Evolutionary conservation across 257 asterid genomes (phyloP).

Genomic region (Solanum medicagineum): DNA sequence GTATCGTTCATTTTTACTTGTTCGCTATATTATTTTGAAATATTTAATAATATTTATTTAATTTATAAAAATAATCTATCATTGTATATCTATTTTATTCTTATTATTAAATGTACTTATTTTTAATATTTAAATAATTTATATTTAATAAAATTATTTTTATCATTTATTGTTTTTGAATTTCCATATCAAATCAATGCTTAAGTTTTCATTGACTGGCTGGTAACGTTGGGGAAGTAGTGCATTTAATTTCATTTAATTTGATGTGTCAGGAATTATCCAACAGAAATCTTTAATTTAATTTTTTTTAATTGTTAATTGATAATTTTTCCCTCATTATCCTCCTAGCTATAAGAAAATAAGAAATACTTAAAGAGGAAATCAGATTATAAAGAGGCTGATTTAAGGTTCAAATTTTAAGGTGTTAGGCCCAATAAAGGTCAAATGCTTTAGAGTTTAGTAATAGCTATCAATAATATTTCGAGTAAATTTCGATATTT

Average conservation of each 20-base stretch:
- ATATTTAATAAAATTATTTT: no score
- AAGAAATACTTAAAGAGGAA: not conserved
- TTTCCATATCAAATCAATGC: not conserved
- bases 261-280: not conserved
- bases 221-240: not conserved
- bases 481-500: not conserved
- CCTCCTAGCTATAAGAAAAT: not conserved
- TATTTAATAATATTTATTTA: no score
- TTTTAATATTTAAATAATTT: no score
- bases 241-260: not conserved
- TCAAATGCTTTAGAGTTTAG: not conserved
- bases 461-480: not conserved
- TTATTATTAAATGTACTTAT: no score
- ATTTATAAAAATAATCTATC: no score
- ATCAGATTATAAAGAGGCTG: not conserved
- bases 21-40: no score
- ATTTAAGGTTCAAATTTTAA: not conserved
- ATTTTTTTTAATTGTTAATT: not conserved
- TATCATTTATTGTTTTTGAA: no score
- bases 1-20: no score
- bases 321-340: not conserved
- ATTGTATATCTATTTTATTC: no score
- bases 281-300: not conserved
- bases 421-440: not conserved
- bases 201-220: not conserved